Percentiles rank a stretch among this genome's conserved stretches.
Evolutionary conservation across 495 filamentous ascomycete genomes (phyloP).

Genomic region (Aspergillus baeticus): DNA sequence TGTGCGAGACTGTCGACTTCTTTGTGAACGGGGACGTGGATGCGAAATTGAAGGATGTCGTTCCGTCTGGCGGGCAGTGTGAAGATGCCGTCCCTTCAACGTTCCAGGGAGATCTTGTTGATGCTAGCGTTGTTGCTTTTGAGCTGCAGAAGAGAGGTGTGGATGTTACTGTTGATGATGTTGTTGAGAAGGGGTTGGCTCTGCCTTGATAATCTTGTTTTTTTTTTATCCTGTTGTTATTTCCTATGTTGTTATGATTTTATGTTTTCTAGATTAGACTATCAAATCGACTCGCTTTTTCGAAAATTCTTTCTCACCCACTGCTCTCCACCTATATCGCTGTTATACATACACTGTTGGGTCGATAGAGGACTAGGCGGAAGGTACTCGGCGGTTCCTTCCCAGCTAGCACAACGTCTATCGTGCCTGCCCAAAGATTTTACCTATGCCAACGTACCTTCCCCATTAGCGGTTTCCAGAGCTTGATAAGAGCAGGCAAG

Average conservation of each 20-base stretch:
- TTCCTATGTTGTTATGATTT: neutral
- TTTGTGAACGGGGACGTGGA: slow-evolving; percentile 3
- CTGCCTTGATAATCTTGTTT: neutral
- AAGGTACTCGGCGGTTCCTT: too few species aligned
- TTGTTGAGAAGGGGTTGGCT: slow-evolving; percentile 9
- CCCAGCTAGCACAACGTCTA: too few species aligned
- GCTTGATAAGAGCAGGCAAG: too few species aligned
- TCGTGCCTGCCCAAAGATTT: too few species aligned
- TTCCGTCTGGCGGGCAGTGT: neutral
- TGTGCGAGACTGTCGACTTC: slow-evolving; percentile 1
- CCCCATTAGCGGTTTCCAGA: too few species aligned
- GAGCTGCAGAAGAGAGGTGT: slow-evolving; percentile 19
- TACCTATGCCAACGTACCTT: too few species aligned
- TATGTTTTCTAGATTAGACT: neutral
- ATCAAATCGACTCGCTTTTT: too few species aligned
- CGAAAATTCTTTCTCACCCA: too few species aligned
- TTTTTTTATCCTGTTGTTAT: neutral
- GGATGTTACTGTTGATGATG: slow-evolving; percentile 43
- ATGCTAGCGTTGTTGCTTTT: slow-evolving; percentile 24
- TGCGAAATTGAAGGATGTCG: neutral
- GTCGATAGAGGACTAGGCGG: too few species aligned
- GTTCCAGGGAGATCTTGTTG: slow-evolving; percentile 29
- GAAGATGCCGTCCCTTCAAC: slow-evolving; percentile 24
- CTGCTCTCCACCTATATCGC: too few species aligned
- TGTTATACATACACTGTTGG: too few species aligned